Conservation (phyloP, 176 grass and related monocot genomes). For the Avena eriantha region DNA sequence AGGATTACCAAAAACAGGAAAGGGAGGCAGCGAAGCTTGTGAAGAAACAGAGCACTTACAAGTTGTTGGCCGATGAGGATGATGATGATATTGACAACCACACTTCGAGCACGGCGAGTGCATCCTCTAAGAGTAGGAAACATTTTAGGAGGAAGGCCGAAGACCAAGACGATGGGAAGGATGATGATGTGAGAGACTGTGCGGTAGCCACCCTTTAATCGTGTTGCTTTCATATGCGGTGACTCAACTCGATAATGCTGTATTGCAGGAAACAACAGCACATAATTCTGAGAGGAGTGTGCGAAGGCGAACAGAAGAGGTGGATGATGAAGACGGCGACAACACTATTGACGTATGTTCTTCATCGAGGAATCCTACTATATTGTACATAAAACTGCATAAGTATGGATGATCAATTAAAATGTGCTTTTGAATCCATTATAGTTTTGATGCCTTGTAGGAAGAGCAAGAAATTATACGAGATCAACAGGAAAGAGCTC, state of each 20-base stretch:
- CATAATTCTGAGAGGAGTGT: constrained; percentile 49
- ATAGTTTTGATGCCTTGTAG: constrained; percentile 56
- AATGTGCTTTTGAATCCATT: constrained; percentile 34
- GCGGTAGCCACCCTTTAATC: constrained; percentile 11
- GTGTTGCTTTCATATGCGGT: neutral
- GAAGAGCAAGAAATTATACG: constrained; percentile 73
- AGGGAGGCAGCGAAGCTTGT: constrained; percentile 73
- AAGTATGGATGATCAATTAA: neutral
- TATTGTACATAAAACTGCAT: neutral
- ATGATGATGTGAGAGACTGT: constrained; percentile 60
- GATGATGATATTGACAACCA: constrained; percentile 49
- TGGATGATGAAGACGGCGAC: constrained; percentile 54
- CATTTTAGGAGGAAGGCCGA: constrained; percentile 79
- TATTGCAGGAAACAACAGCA: constrained; percentile 47
- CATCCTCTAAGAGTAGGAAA: constrained; percentile 62
- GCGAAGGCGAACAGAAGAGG: constrained; percentile 45
- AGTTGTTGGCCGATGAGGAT: constrained; percentile 64
- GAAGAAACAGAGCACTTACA: constrained; percentile 81
- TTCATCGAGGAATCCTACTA: constrained; percentile 12
- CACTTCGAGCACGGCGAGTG: constrained; percentile 16
- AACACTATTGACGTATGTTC: constrained; percentile 54
- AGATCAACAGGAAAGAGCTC: constrained; percentile 89
- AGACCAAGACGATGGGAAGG: constrained; percentile 57
- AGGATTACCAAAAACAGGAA: constrained; percentile 86
- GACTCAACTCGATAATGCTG: constrained; percentile 15